Conservation (phyloP, 345 rosid species). For the Bruguiera gymnorhiza region DNA sequence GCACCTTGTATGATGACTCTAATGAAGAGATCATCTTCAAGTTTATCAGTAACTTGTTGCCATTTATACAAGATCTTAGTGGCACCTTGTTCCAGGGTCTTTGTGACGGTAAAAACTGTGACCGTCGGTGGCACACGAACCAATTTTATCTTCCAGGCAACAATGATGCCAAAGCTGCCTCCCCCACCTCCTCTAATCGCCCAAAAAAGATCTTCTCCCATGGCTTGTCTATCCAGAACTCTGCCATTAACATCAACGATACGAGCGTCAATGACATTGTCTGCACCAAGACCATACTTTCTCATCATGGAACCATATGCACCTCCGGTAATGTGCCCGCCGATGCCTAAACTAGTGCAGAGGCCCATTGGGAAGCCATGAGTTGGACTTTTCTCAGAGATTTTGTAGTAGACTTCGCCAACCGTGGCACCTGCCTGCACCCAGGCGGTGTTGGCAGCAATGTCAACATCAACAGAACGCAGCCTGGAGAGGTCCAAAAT, state of each 20-base stretch:
- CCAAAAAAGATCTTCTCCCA: slow-evolving; percentile 76
- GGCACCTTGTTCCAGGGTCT: slow-evolving; percentile 42
- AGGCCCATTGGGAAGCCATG: slow-evolving; percentile 68
- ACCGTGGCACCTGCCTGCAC: slow-evolving; percentile 64
- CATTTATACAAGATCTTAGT: slow-evolving; percentile 47
- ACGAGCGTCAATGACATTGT: slow-evolving; percentile 61
- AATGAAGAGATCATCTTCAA: slow-evolving; percentile 54
- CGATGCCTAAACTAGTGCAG: slow-evolving; percentile 50
- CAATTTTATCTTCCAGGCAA: slow-evolving; percentile 57
- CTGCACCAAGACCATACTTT: slow-evolving; percentile 69
- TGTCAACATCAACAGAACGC: slow-evolving; percentile 20
- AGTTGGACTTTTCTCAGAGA: slow-evolving; percentile 47
- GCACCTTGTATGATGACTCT: slow-evolving; percentile 35
- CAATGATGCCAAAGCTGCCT: slow-evolving; percentile 60
- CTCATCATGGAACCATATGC: slow-evolving; percentile 78
- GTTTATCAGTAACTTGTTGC: slow-evolving; percentile 48
- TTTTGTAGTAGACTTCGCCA: slow-evolving; percentile 60
- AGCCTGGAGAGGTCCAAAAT: slow-evolving; percentile 11
- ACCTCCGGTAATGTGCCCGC: slow-evolving; percentile 1
- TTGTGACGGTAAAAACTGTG: slow-evolving; percentile 52
- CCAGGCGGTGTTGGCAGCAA: slow-evolving; percentile 48
- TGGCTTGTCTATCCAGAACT: slow-evolving; percentile 47
- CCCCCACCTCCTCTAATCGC: slow-evolving; percentile 79
- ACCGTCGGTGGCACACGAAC: slow-evolving; percentile 64
- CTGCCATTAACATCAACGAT: slow-evolving; percentile 50